Evolutionary conservation across 2,329 filamentous ascomycete species (phyloP).

Genomic region (Fusarium decemcellulare): DNA sequence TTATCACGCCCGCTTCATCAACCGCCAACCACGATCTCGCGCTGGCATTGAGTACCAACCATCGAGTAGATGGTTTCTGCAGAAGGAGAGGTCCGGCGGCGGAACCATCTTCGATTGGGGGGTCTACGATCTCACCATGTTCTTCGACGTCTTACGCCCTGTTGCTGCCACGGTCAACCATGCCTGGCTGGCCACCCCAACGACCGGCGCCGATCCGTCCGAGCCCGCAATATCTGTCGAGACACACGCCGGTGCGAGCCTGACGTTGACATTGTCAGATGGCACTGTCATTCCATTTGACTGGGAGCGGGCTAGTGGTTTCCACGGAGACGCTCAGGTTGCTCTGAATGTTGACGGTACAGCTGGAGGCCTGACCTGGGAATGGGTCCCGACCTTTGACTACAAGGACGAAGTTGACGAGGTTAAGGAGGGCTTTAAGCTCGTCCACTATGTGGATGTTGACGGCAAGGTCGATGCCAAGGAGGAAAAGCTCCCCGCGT

Average conservation of each 20-base stretch:
- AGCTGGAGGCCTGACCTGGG: constrained; percentile 18
- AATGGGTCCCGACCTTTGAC: constrained; percentile 33
- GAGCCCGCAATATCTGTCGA: constrained; percentile 18
- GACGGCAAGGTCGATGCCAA: constrained; percentile 19
- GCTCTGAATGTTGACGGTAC: constrained; percentile 26
- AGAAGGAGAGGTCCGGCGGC: constrained; percentile 22
- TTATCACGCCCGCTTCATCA: constrained; percentile 27
- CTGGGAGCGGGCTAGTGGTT: constrained; percentile 27
- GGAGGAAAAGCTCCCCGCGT: constrained; percentile 22
- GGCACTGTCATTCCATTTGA: constrained; percentile 18
- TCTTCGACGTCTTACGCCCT: constrained; percentile 29
- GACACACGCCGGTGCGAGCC: constrained; percentile 17
- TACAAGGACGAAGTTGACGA: constrained; percentile 23
- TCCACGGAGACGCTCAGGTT: constrained; percentile 23
- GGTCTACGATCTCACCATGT: constrained; percentile 30
- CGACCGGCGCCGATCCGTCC: constrained; percentile 12
- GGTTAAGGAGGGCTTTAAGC: constrained; percentile 14
- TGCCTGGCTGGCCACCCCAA: constrained; percentile 27
- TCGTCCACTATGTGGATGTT: constrained; percentile 22
- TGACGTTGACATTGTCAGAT: constrained; percentile 22
- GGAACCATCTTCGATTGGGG: constrained; percentile 31
- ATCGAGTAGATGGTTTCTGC: constrained; percentile 27
- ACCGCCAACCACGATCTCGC: constrained; percentile 26
- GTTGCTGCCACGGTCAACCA: constrained; percentile 20
- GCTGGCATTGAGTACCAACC: constrained; percentile 31